These are phyloP conservation scores for Aspergillus ruber DNA, from an alignment of 2,329 filamentous ascomycete genomes.

Conservation along the genomic window DNA sequence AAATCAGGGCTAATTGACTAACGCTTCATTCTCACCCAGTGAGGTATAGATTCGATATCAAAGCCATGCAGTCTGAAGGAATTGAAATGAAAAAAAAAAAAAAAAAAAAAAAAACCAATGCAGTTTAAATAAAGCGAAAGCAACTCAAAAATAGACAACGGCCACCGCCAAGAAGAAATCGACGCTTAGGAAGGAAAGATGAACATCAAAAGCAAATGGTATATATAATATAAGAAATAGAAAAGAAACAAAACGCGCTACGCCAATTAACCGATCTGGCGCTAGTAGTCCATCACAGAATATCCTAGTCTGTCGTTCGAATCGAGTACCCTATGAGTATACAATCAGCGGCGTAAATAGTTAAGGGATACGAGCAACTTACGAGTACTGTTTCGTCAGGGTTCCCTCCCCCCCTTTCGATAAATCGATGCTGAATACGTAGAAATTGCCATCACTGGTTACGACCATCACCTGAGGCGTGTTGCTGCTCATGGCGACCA, in stretches of 20 bases:
- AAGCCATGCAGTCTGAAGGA: not conserved
- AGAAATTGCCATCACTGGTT: slow-evolving; percentile 90
- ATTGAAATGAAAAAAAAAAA: not conserved
- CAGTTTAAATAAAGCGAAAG: not conserved
- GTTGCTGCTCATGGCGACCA: slow-evolving; percentile 95
- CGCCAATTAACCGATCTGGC: not conserved
- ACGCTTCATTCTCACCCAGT: too few species aligned
- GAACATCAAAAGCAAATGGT: not conserved
- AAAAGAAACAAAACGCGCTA: not conserved
- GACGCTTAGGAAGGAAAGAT: not conserved
- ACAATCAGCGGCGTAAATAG: not conserved
- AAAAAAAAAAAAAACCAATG: not conserved
- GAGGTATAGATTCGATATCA: not conserved
- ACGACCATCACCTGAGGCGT: slow-evolving; percentile 97
- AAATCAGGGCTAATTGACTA: too few species aligned
- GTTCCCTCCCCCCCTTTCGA: slow-evolving; percentile 90
- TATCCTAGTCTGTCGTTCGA: slow-evolving; percentile 38
- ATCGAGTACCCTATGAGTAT: slow-evolving; percentile 33
- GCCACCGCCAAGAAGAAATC: not conserved
- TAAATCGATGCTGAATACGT: slow-evolving; percentile 91
- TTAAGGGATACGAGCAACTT: slow-evolving; percentile 38
- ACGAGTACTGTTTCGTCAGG: slow-evolving; percentile 89
- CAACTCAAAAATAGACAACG: not conserved
- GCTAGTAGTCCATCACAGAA: slow-evolving; percentile 30
- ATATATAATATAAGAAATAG: not conserved